Conservation (phyloP, 495 filamentous ascomycete genomes). For the Thozetella sp. region DNA sequence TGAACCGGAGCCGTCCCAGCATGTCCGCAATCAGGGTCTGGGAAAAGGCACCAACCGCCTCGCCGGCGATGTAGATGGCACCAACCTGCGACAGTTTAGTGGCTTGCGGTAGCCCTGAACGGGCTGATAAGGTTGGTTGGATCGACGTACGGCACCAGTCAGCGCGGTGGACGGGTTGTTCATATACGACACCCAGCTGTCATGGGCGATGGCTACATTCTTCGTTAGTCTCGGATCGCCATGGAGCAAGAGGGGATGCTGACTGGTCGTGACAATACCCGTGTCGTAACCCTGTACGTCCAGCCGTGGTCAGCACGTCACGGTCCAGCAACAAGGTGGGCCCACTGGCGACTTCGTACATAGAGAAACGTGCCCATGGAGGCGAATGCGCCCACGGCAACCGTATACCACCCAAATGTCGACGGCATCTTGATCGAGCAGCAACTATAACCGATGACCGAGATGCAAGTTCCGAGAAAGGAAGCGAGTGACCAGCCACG, state of each 20-base stretch:
- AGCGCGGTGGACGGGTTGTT: conserved; percentile 51
- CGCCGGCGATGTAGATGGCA: conserved; percentile 61
- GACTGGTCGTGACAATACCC: conserved; percentile 61
- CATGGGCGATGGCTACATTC: conserved; percentile 54
- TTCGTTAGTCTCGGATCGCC: conserved; percentile 9
- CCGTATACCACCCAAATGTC: too few relatives aligned
- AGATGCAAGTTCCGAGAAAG: too few relatives aligned
- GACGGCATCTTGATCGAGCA: too few relatives aligned
- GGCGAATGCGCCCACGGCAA: conserved; percentile 54
- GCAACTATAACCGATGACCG: too few relatives aligned
- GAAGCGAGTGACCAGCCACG: too few relatives aligned
- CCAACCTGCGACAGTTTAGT: too few relatives aligned
- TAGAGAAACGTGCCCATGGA: conserved; percentile 61
- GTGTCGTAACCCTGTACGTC: conserved; percentile 61
- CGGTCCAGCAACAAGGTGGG: too few relatives aligned
- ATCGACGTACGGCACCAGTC: conserved; percentile 51
- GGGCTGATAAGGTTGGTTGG: neutral
- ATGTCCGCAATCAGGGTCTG: conserved; percentile 57
- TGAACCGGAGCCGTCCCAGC: conserved; percentile 60
- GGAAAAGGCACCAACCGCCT: conserved; percentile 52
- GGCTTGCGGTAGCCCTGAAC: too few relatives aligned
- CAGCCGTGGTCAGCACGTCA: conserved; percentile 4
- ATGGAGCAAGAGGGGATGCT: conserved; percentile 4
- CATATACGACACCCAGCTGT: conserved; percentile 65
- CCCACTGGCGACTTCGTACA: too few relatives aligned